A percentile compares a stretch with the other conserved stretches of the same genome.
phyloP scores from a whole-genome alignment of 164 flowering plant genomes.

The Dillenia turbinata region DNA sequence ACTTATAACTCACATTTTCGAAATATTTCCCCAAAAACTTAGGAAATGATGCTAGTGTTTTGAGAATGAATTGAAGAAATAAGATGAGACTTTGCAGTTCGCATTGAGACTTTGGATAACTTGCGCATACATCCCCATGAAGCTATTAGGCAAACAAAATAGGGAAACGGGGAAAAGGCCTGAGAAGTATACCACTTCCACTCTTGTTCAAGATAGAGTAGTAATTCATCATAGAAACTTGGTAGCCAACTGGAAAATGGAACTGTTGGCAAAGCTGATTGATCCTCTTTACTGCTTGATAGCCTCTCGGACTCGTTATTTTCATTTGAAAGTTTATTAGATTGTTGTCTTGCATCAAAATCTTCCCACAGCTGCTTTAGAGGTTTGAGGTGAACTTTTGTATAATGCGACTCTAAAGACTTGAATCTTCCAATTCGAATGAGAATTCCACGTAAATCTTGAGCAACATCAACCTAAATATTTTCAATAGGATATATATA shows the following conservation, averaged over 20 bases:
- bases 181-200: slow-evolving; percentile 85
- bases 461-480: slow-evolving; percentile 70
- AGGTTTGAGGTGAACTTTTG: slow-evolving; percentile 83
- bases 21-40: neutral
- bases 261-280: slow-evolving; percentile 29
- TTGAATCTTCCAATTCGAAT: slow-evolving; percentile 88
- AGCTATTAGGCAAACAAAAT: too few species aligned
- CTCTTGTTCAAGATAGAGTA: slow-evolving; percentile 95
- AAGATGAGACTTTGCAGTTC: too few species aligned
- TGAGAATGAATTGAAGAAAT: too few species aligned
- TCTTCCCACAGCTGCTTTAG: slow-evolving; percentile 89
- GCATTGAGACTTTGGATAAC: too few species aligned
- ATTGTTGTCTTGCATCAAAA: slow-evolving; percentile 57
- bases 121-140: too few species aligned
- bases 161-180: too few species aligned
- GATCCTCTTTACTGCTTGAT: slow-evolving; percentile 34
- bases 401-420: slow-evolving; percentile 74
- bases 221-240: slow-evolving; percentile 86
- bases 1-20: neutral
- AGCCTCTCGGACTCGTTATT: slow-evolving; percentile 53
- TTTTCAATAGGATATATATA: neutral
- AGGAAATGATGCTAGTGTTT: too few species aligned
- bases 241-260: slow-evolving; percentile 90
- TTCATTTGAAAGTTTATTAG: slow-evolving; percentile 50
- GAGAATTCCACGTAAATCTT: slow-evolving; percentile 83